These are phyloP conservation scores for Malassezia psittaci DNA, from an alignment of 1,284 basidiomycete genomes.

Conservation along the genomic window DNA sequence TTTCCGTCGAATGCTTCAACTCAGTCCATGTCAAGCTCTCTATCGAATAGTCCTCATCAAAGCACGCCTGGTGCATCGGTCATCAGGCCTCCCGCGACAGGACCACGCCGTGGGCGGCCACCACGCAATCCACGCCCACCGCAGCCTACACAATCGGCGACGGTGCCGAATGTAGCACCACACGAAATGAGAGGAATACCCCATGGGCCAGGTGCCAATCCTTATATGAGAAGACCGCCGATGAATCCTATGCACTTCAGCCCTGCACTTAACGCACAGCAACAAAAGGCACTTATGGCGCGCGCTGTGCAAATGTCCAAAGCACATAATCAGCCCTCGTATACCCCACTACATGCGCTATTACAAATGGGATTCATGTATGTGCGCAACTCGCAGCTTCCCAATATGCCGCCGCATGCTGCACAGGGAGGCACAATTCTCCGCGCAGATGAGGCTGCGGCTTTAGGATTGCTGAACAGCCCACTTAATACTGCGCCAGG, in stretches of 20 bases:
- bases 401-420: conserved; percentile 21
- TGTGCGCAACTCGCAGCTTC: conserved; percentile 32
- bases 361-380: conserved; percentile 41
- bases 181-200: neutral
- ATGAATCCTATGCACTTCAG: conserved; percentile 15
- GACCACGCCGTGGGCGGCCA: conserved; percentile 16
- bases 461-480: conserved; percentile 31
- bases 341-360: conserved; percentile 31
- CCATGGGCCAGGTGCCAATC: neutral
- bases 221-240: neutral
- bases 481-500: neutral
- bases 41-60: neutral
- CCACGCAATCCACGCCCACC: conserved; percentile 20
- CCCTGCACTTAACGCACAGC: conserved; percentile 28
- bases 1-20: too few relatives aligned
- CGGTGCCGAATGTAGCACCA: neutral
- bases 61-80: neutral
- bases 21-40: too few relatives aligned
- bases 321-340: conserved; percentile 23
- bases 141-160: conserved; percentile 21
- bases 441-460: conserved; percentile 35
- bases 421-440: conserved; percentile 33
- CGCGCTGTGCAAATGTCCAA: conserved; percentile 32
- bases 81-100: conserved; percentile 1
- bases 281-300: conserved; percentile 34